A percentile compares a stretch with the other conserved stretches of the same genome.
These are phyloP conservation scores for Coemansia sp. DNA, from an alignment of 192 early-diverging fungal species.

Conservation along the genomic window DNA sequence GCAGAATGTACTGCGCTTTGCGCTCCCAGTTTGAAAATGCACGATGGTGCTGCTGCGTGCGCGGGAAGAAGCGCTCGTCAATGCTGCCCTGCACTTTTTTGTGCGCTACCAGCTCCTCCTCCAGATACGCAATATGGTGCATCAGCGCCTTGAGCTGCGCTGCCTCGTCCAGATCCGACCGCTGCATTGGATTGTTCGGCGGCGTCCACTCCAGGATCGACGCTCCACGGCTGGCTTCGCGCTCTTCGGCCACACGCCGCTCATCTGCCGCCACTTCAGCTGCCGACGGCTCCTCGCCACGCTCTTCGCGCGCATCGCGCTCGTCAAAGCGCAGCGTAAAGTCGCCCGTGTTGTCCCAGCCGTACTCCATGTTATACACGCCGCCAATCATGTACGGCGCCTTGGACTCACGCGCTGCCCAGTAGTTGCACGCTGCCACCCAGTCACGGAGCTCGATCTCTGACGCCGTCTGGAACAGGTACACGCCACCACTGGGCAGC, in stretches of 20 bases:
- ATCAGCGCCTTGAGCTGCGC: conserved; percentile 66
- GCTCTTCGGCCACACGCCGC: conserved; percentile 39
- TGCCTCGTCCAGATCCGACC: conserved; percentile 53
- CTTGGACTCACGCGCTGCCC: conserved; percentile 88
- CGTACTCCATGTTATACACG: conserved; percentile 89
- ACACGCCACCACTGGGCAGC: conserved; percentile 76
- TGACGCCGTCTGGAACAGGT: conserved; percentile 82
- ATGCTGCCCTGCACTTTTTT: conserved; percentile 61
- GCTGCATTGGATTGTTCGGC: conserved; percentile 55
- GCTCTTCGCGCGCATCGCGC: conserved; percentile 45
- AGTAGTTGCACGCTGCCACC: conserved; percentile 89
- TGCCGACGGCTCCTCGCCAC: conserved; percentile 27
- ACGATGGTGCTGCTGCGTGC: conserved; percentile 61
- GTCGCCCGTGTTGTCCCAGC: conserved; percentile 74
- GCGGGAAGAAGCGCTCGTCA: conserved; percentile 59
- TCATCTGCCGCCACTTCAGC: conserved; percentile 44
- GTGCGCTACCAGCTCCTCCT: conserved; percentile 68
- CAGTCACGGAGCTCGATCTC: conserved; percentile 76
- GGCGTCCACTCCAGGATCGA: conserved; percentile 55
- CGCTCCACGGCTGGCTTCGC: conserved; percentile 39
- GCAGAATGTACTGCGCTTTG: conserved; percentile 71
- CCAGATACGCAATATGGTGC: conserved; percentile 63
- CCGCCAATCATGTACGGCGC: conserved; percentile 84
- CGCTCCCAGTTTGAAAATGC: conserved; percentile 80
- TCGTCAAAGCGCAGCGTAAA: conserved; percentile 48